Base-by-base conservation (phyloP, 2,329 filamentous ascomycete species). In the Microcyclospora tardicrescens region DNA sequence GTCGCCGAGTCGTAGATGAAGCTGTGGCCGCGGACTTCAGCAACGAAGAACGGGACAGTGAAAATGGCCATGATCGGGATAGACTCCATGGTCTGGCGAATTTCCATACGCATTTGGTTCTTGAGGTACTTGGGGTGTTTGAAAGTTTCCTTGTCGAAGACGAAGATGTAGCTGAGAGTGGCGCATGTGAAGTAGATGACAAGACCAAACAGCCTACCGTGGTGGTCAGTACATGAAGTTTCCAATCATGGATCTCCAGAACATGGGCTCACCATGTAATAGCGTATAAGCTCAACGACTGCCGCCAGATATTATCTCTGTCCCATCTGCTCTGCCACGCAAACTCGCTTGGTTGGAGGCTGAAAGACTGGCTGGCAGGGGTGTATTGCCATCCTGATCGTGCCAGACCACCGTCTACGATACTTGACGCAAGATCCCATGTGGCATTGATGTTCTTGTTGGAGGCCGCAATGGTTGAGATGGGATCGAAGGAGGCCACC, bases 81-180 rank as follows among this genome's bases (percentile, higher is more conserved):
- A 29, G 85, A 71, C 34, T 63, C 61, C 63, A 79, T 76, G 45
- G 87, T 78, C 64, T 93, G 85, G 47, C 69, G 68, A 54, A 96
- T 94, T 61, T 96, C 89, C 53, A 86, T 73, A 43, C 71, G 68
- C 47, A 95, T 80, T 62, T 95, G 89, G 64, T 94, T 89, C 66
- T 91, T 93, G 56, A 95, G 79, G 62, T 89, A 96, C 58, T 91
- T 91, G 35, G 89, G 89, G 61, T 96, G 89, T 37, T 84, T 69
- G 63, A 89, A 77, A 33, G 84, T 91, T 32, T 77, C 73, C 63
- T 95, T 91, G 64, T 95, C 87, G 66, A 94, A 95, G 57, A 95
- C 71, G 65, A 94, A 81, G 55, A 80, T 54, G 64, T 93, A 96
- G 12, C 86, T 94, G 13, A 93, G 69, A 5, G 79, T 72, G 3